Evolutionary conservation across 495 filamentous ascomycete genomes (phyloP), one percentile per base, ranked within the genome.

Genomic region (Talaromyces stipitatus): DNA sequence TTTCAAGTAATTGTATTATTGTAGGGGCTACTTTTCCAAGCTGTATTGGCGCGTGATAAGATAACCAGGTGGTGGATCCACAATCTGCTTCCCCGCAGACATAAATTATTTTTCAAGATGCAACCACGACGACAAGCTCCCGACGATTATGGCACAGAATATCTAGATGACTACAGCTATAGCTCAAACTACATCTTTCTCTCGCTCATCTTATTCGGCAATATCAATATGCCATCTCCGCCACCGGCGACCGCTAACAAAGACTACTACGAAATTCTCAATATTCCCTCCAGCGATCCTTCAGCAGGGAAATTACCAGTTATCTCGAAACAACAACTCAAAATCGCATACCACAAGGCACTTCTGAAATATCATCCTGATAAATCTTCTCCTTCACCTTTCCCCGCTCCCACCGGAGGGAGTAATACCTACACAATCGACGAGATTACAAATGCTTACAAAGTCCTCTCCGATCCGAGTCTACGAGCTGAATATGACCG

Each of bases 341-440:
- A 92, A 67, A 70, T 73, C 56, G 89, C 90, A 28, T 96, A 96
- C 69, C 86, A 84, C 62, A 82, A 82, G 60, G 86, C 91, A 1
- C 78, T 96, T 9, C 78, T 96, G 5, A 76, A 72, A 48, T 76
- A 95, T 69, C 91, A 95, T 68, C 91, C 91, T 0, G 91, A 96
- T 75, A 95, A 95, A 69, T 73, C 56, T 87, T 88, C 32, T 94
- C 95, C 70, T 85, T 84, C 62, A 81, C 80, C 60, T 85, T 90
- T 2, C 78, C 96, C 12, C 78, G 95, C 7, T 74, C 70, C 47
- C 75, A 92, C 69, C 90, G 94, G 67, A 90, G 90, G 0, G 91
- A 95, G 74, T 94, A 95, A 66, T 65, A 69, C 20, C n/a, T 81
- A 76, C 27, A 79, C 85, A 10, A 78, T 96, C 54, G 91, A 96